A percentile compares a stretch with the other conserved stretches of the same genome.
phyloP scores from a whole-genome alignment of 176 grass and related monocot genomes.

The Zea luxurians region DNA sequence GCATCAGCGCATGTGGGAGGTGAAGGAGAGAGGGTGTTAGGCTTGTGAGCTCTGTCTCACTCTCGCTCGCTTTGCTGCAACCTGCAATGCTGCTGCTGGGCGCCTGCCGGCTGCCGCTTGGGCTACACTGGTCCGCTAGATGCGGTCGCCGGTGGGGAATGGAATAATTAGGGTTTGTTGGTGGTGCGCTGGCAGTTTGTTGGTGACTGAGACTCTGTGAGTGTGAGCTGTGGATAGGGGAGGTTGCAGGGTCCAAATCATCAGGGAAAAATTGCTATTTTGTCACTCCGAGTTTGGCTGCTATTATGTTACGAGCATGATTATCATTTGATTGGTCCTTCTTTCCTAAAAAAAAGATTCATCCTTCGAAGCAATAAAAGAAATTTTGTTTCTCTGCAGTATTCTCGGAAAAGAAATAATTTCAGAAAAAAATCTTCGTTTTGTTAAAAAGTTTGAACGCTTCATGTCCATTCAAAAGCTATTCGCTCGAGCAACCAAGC shows the following conservation, averaged over 20 bases:
- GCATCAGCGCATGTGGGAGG: conserved; percentile 30
- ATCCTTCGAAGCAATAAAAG: background rate
- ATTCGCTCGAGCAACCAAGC: background rate
- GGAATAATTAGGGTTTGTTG: conserved; percentile 52
- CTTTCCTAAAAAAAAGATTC: too few relatives aligned
- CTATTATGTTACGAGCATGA: background rate
- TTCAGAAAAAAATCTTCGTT: background rate
- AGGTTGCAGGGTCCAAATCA: background rate
- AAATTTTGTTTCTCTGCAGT: background rate
- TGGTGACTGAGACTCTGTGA: background rate
- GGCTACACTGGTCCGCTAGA: conserved; percentile 13
- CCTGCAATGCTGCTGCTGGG: conserved; percentile 13
- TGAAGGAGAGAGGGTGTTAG: background rate
- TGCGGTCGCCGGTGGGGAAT: conserved; percentile 12
- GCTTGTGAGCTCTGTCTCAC: background rate
- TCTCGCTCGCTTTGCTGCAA: background rate
- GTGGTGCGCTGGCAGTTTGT: conserved; percentile 31
- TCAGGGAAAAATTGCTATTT: too few relatives aligned
- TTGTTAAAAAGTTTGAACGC: background rate
- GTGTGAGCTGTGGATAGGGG: background rate
- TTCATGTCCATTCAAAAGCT: background rate
- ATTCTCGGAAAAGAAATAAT: background rate
- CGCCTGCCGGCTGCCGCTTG: background rate
- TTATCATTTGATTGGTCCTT: background rate
- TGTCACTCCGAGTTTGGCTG: too few relatives aligned